Evolutionary conservation across 78 protist genomes (phyloP).

Genomic region (Diacronema lutheri): DNA sequence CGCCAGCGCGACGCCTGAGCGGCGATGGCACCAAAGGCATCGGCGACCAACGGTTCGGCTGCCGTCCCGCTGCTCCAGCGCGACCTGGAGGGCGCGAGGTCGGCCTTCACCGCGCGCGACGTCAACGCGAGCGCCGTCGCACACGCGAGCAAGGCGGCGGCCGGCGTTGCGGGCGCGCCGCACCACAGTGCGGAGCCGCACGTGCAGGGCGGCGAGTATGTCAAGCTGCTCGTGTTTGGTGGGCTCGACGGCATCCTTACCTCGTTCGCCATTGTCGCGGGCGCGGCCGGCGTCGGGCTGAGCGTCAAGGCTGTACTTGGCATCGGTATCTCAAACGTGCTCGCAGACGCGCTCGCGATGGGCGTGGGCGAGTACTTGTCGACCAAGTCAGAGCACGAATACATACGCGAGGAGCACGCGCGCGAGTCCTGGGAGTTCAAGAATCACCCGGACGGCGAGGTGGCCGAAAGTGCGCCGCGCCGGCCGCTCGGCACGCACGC

Average conservation of each 20-base stretch:
- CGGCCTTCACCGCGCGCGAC: too few species aligned
- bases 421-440: background rate
- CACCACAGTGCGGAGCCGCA: too few species aligned
- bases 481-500: background rate
- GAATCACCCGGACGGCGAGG: background rate
- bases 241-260: conserved; percentile 13
- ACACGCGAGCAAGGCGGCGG: too few species aligned
- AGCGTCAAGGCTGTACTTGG: background rate
- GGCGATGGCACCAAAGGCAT: too few species aligned
- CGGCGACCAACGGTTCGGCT: too few species aligned
- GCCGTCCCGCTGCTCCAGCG: too few species aligned
- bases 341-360: conserved; percentile 2
- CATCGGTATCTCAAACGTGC: conserved; percentile 11
- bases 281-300: background rate
- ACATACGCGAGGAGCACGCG: background rate
- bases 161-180: too few species aligned
- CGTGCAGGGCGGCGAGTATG: too few species aligned
- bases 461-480: background rate
- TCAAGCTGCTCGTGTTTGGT: background rate
- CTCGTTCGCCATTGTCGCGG: conserved; percentile 8
- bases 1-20: too few species aligned
- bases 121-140: too few species aligned
- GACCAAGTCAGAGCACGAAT: background rate
- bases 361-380: conserved; percentile 10
- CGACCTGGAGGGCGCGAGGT: too few species aligned